Conservation (phyloP, 768 basidiomycete genomes). For the Vishniacozyma victoriae region DNA sequence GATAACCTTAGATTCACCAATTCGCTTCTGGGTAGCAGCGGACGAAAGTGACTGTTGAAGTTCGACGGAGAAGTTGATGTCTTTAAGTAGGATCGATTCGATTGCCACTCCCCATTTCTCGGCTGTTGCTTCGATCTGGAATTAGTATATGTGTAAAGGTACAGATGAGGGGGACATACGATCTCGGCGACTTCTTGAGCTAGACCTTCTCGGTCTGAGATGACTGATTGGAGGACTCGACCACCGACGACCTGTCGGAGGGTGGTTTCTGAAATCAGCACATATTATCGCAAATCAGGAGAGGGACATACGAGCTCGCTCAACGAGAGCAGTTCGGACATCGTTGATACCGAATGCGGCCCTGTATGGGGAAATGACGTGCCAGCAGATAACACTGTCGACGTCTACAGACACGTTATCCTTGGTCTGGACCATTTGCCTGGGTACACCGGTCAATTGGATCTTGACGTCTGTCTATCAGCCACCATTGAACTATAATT, state of each 20-base stretch:
- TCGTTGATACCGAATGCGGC: slow-evolving; percentile 90
- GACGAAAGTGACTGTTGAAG: slow-evolving; percentile 85
- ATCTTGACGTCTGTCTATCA: slow-evolving; percentile 70
- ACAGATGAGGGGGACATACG: slow-evolving; percentile 14
- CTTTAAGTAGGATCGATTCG: slow-evolving; percentile 73
- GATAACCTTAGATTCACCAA: slow-evolving; percentile 77
- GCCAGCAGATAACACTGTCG: slow-evolving; percentile 54
- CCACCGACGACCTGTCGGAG: slow-evolving; percentile 96
- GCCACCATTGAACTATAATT: slow-evolving; percentile 1
- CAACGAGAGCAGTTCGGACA: slow-evolving; percentile 55
- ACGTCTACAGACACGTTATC: slow-evolving; percentile 96
- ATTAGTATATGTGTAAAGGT: neutral
- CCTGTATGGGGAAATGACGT: slow-evolving; percentile 62
- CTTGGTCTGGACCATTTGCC: slow-evolving; percentile 71
- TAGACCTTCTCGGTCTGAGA: slow-evolving; percentile 82
- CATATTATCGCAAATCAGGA: slow-evolving; percentile 64
- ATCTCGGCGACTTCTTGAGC: slow-evolving; percentile 47
- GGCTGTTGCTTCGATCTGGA: slow-evolving; percentile 42
- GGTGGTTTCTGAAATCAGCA: slow-evolving; percentile 75
- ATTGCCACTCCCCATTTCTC: slow-evolving; percentile 92
- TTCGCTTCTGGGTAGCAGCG: slow-evolving; percentile 93
- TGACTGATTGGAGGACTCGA: slow-evolving; percentile 80
- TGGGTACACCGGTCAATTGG: slow-evolving; percentile 60
- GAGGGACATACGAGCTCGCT: slow-evolving; percentile 42
- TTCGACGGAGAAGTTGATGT: slow-evolving; percentile 73